Evolutionary conservation across 129 eudicot species (phyloP), one percentile per base, ranked within the genome.

Genomic region (Escallonia herrerae): DNA sequence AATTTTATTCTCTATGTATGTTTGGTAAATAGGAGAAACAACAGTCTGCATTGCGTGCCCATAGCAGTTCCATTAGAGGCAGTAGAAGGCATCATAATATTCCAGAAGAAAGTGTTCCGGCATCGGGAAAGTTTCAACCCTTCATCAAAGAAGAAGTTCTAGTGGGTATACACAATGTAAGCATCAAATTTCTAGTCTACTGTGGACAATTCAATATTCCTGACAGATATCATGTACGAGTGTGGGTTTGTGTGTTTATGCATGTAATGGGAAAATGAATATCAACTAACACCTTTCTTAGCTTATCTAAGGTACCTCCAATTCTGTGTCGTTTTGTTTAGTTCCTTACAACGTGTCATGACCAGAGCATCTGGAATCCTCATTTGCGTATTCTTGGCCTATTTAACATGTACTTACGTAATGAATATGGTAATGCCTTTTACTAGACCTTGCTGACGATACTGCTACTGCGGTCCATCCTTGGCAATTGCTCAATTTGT

Each of bases 41-140:
- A 66, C 95, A 85, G 65, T 93, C 98, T 37, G 98, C 77, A 68
- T 73, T 93, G 71, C 90, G 96, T 41, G 96, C 97, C 41, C 86
- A 78, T 73, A 91, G 96, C 67, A 91, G 96, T 78, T 88, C 98
- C 45, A 37, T 73, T 52, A 74, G 67, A 67, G 74, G 69, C 60
- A 53, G 73, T 65, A 80, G 60, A 73, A 80, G 66, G 40, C 74
- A 53, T 15, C 71, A 11, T 65, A 74, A 77, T 72, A 66, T 73
- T 65, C 82, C 79, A 46, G 85, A 77, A 68, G 90, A 93, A 86
- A 83, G 60, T 52, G 70, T 62, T 50, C 80, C 77, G 2, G 77
- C 74, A 33, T 51, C 64, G 44, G 74, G 22, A 46, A 88, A 93
- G 68, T 67, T 61, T 63, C 95, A 88, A 66, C 95, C 95, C 5